These are phyloP conservation scores for Coffea eugenioides DNA, from an alignment of 257 asterid genomes.

Conservation along the genomic window DNA sequence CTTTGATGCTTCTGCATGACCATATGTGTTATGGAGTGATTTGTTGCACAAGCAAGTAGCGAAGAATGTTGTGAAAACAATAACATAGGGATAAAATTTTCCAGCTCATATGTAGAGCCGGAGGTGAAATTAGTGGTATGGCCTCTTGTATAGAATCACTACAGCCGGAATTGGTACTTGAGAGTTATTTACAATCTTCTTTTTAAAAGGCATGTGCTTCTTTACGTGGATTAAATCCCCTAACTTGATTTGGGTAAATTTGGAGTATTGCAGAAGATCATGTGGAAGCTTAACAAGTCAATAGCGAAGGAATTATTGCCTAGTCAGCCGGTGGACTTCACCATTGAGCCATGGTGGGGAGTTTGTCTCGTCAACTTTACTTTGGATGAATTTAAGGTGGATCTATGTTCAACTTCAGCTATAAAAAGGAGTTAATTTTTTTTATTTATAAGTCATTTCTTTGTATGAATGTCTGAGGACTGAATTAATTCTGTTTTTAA, in stretches of 20 bases:
- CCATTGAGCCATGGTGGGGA: constrained; percentile 99
- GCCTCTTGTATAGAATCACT: not conserved
- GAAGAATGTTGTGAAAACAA: not conserved
- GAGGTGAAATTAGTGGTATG: not conserved
- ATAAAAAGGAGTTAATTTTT: not conserved
- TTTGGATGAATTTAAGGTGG: constrained; percentile 95
- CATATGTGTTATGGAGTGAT: not conserved
- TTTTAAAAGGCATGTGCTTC: too few species aligned
- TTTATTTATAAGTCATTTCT: not conserved
- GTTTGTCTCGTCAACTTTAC: constrained; percentile 97
- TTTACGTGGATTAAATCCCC: not conserved
- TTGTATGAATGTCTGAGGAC: not conserved
- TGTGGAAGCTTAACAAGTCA: constrained; percentile 99
- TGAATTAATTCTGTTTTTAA: not conserved
- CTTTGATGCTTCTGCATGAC: not conserved
- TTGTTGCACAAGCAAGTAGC: not conserved
- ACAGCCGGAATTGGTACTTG: not conserved
- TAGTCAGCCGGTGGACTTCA: constrained; percentile 82
- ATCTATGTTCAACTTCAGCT: not conserved
- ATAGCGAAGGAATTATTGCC: constrained; percentile 96
- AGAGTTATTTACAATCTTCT: not conserved
- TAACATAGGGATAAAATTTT: not conserved
- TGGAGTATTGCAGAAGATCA: constrained; percentile 86
- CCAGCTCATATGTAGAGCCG: not conserved
- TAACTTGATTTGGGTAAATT: constrained; percentile 31